These are phyloP conservation scores for Botrytis squamosa DNA, from an alignment of 2,329 filamentous ascomycete genomes.

Conservation along the genomic window DNA sequence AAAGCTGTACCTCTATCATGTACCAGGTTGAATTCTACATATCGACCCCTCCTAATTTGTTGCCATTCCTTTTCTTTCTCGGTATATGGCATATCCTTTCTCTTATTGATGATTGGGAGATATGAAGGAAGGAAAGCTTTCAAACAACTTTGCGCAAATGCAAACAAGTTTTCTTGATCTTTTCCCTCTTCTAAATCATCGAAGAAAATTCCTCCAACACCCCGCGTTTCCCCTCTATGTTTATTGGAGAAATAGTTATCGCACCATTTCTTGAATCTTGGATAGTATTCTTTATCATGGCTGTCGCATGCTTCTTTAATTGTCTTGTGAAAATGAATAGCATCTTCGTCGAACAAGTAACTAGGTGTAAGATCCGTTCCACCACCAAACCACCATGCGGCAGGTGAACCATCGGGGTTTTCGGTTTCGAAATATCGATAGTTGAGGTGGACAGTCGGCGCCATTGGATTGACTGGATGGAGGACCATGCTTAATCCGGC, in stretches of 20 bases:
- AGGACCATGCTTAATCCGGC: slow-evolving; percentile 90
- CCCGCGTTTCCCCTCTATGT: slow-evolving; percentile 82
- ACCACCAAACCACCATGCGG: slow-evolving; percentile 98
- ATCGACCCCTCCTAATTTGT: slow-evolving; percentile 87
- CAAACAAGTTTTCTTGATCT: slow-evolving; percentile 84
- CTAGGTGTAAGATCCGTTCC: slow-evolving; percentile 90
- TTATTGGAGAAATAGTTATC: slow-evolving; percentile 96
- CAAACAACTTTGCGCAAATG: slow-evolving; percentile 82
- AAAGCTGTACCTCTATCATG: slow-evolving; percentile 95
- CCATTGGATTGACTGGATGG: slow-evolving; percentile 93
- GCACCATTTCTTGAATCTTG: slow-evolving; percentile 96
- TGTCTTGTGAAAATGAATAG: slow-evolving; percentile 91
- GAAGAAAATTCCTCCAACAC: slow-evolving; percentile 96
- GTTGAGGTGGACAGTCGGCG: slow-evolving; percentile 95
- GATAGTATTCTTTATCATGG: slow-evolving; percentile 89
- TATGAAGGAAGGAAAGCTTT: slow-evolving; percentile 88
- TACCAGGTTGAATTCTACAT: slow-evolving; percentile 98
- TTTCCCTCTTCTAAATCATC: slow-evolving; percentile 90
- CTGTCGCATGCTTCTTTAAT: slow-evolving; percentile 92
- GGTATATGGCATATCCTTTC: slow-evolving; percentile 90
- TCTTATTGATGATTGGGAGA: slow-evolving; percentile 78
- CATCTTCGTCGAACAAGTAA: slow-evolving; percentile 96
- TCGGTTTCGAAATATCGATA: slow-evolving; percentile 98
- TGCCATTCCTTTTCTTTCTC: slow-evolving; percentile 93
- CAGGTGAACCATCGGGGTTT: slow-evolving; percentile 73